Percentiles rank a stretch among this genome's conserved stretches.
These are phyloP conservation scores for Leptomonas pyrrhocoris DNA, from an alignment of 208 protist genomes.

Conservation along the genomic window DNA sequence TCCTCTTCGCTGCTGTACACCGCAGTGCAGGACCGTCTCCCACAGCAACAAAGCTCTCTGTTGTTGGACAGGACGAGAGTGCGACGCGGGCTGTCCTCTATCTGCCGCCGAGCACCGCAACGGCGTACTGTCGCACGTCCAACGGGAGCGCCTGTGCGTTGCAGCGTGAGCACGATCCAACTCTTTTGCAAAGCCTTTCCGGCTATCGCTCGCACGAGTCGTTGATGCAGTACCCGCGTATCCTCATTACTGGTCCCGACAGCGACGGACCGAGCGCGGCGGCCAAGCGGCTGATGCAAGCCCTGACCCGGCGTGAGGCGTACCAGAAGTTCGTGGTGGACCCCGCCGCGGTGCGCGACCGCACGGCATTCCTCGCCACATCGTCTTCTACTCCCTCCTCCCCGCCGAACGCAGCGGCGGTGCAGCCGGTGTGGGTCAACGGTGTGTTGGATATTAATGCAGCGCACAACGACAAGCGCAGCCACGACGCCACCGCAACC, in stretches of 20 bases:
- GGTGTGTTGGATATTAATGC: conserved; percentile 16
- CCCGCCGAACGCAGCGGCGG: not conserved
- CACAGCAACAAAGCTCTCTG: not conserved
- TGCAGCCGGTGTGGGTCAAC: conserved; percentile 13
- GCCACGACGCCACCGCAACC: not conserved
- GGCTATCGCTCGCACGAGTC: conserved; percentile 24
- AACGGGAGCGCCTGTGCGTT: conserved; percentile 13
- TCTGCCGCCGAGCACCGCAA: conserved; percentile 16
- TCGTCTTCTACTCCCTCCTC: not conserved
- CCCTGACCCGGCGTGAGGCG: conserved; percentile 42
- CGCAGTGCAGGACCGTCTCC: not conserved
- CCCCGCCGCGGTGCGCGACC: not conserved
- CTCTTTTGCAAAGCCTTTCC: conserved; percentile 20
- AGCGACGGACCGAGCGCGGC: conserved; percentile 25
- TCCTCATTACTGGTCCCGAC: conserved; percentile 68
- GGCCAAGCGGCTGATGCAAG: conserved; percentile 42
- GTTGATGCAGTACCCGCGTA: conserved; percentile 67
- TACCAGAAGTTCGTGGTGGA: conserved; percentile 50
- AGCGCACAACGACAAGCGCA: not conserved
- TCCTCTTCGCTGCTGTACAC: conserved; percentile 43
- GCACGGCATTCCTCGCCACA: not conserved
- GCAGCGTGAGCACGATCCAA: conserved; percentile 16
- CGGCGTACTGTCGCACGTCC: conserved; percentile 4
- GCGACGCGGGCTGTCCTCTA: conserved; percentile 9
- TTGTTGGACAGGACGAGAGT: not conserved